Percentiles rank a stretch among this genome's conserved stretches.
Evolutionary conservation across 805 yeast genomes (phyloP).

Genomic region (Ogataea henricii): DNA sequence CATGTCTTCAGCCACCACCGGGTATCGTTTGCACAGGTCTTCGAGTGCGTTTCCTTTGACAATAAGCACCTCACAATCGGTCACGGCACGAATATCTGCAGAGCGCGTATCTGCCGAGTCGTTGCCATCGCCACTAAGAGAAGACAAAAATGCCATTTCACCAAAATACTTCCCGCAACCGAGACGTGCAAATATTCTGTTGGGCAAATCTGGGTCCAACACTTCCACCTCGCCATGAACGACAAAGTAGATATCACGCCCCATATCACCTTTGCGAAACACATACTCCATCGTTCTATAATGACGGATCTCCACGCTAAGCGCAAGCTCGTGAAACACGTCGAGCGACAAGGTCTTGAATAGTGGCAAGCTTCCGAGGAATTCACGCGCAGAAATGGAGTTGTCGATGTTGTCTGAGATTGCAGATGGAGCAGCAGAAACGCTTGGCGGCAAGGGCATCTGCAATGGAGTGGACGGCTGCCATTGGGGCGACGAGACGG

Average conservation of each 20-base stretch:
- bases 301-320: slow-evolving; percentile 58
- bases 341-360: slow-evolving; percentile 59
- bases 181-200: slow-evolving; percentile 54
- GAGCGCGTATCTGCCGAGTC: slow-evolving; percentile 42
- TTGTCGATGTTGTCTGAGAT: slow-evolving; percentile 47
- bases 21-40: slow-evolving; percentile 57
- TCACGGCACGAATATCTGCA: slow-evolving; percentile 65
- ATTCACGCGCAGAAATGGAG: slow-evolving; percentile 55
- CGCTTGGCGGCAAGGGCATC: not conserved
- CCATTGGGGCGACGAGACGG: no score
- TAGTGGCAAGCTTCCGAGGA: slow-evolving; percentile 57
- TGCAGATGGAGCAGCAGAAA: not conserved
- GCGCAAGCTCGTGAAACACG: slow-evolving; percentile 63
- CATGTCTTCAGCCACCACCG: slow-evolving; percentile 60
- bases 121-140: slow-evolving; percentile 34
- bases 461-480: no score
- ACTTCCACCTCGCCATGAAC: slow-evolving; percentile 74
- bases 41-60: slow-evolving; percentile 57
- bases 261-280: slow-evolving; percentile 58
- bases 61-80: slow-evolving; percentile 60
- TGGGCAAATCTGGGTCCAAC: slow-evolving; percentile 40
- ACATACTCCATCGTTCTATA: slow-evolving; percentile 60
- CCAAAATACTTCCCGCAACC: slow-evolving; percentile 71
- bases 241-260: slow-evolving; percentile 67
- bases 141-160: slow-evolving; percentile 68